Evolutionary conservation across 257 asterid species (phyloP), one percentile per base, ranked within the genome.

Genomic region (Ophiorrhiza pumila): DNA sequence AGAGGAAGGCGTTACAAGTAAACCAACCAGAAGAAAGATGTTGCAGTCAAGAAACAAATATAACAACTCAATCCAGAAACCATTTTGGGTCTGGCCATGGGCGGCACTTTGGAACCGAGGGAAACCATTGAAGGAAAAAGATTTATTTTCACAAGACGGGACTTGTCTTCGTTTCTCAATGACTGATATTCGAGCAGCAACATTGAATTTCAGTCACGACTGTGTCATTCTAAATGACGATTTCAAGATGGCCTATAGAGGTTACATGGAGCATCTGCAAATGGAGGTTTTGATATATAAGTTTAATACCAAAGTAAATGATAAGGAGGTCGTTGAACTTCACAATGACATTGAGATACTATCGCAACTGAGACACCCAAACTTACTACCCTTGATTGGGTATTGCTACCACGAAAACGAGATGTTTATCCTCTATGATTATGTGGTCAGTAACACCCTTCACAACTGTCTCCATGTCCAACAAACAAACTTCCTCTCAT

Each of bases 261-360:
- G 77, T 0, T 31, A 17, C 7, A 3, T 53, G 7, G 23, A 31
- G 15, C 43, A 45, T 17, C 57, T 17, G 14, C 58, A 29, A 4
- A 50, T 45, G 35, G 5, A 7, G 0, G 61, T 29, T 2, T 55
- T 23, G 32, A 65, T 65, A 14, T 45, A 27, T 12, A 32, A 31
- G 57, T 45, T 45, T 27, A n/a, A 31, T 22, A 27, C 15, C 7
- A 27, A 31, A 6, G 27, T 42, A 20, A 14, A 7, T 7, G 3
- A 35, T 2, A 1, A 53, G 29, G 41, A 47, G 35, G 31, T 27
- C 37, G 3, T n/a, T 8, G 56, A 73, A 20, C 20, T 63, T 17
- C 23, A 41, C 53, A 17, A 17, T 15, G 77, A 64, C 46, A 10
- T 74, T 22, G 59, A 65, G 55, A 37, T 5, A 46, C 73, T 74